A percentile compares a stretch with the other conserved stretches of the same genome.
These are phyloP conservation scores for Chlorella variabilis DNA, from an alignment of 163 green algal species.

Conservation along the genomic window DNA sequence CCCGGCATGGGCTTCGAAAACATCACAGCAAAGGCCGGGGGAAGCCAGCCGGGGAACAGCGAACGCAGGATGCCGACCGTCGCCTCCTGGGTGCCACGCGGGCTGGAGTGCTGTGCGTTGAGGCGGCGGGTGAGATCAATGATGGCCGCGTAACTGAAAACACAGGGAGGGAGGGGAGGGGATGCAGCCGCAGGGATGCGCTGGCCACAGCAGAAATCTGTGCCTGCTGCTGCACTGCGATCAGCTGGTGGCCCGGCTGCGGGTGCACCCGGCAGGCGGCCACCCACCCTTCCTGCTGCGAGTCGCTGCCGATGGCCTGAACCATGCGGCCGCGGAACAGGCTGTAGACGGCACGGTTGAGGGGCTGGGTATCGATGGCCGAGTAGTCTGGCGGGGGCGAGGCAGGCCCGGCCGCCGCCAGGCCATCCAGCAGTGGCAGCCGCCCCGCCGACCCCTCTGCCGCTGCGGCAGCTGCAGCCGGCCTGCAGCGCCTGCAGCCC, in stretches of 20 bases:
- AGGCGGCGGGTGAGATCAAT: slow-evolving; percentile 83
- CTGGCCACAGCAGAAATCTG: too few relatives aligned
- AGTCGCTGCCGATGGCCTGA: slow-evolving; percentile 63
- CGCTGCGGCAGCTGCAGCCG: neutral
- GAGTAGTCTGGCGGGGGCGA: slow-evolving; percentile 34
- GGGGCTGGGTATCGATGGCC: slow-evolving; percentile 66
- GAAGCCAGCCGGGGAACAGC: slow-evolving; percentile 86
- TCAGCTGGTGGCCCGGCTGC: too few relatives aligned
- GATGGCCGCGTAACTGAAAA: slow-evolving; percentile 80
- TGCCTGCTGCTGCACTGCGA: too few relatives aligned
- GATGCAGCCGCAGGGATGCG: too few relatives aligned
- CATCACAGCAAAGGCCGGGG: slow-evolving; percentile 79
- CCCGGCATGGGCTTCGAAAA: slow-evolving; percentile 68
- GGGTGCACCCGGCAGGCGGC: neutral
- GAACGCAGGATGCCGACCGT: slow-evolving; percentile 77
- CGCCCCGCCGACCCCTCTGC: neutral
- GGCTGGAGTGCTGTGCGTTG: slow-evolving; percentile 64
- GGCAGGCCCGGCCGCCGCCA: slow-evolving; percentile 25
- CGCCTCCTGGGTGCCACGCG: slow-evolving; percentile 66
- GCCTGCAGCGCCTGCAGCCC: neutral
- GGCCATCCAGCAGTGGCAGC: neutral
- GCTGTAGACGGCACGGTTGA: slow-evolving; percentile 74
- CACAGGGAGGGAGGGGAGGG: neutral
- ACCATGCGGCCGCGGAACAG: slow-evolving; percentile 80
- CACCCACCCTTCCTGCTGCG: slow-evolving; percentile 45